Evolutionary conservation across 768 basidiomycete species (phyloP), one percentile per base, ranked within the genome.

Genomic region (Coprinopsis strossmayeri): DNA sequence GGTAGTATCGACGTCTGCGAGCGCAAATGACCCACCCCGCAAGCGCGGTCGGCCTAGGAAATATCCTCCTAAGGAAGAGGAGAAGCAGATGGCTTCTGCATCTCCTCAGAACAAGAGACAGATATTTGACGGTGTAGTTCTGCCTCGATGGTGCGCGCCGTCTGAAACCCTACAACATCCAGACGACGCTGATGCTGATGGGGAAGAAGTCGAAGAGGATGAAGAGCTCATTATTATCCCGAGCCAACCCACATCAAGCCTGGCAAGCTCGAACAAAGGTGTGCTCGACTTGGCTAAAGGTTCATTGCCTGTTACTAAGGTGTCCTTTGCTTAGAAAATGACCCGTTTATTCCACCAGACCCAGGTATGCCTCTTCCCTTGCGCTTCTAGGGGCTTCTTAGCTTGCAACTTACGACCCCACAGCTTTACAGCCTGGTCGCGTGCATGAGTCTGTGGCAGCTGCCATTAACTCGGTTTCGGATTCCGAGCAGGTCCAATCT

Each of bases 181-280:
- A 38, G 11, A 48, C 42, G 43, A 42, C 50, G 46, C 5, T 38
- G 30, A 35, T 45, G 47, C 38, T 34, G 42, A 38, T 30, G 58
- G 61, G 5, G 77, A 77, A 75, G 73, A 77, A 30, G 60, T 77
- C 4, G 77, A 77, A 52, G 67, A 66, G 35, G 70, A 70, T 9
- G 73, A 65, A 18, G 55, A 76, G 45, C 76, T 70, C 51, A 76
- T 73, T 12, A 76, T 76, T 52, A 73, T 77, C 67, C 69, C 65
- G 17, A 28, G 18, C 12, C 26, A 23, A 24, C 5, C 10, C 5
- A 23, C 18, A 24, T 42, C 40, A 3, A 42, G 40, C 25, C 17
- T 42, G 18, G 40, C 40, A 10, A 42, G 40, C 23, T 42, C 40
- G 21, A 42, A 42, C 25, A 42, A 42, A 26, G 40, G 40, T 42